phyloP scores from a whole-genome alignment of 2,329 filamentous ascomycete genomes.

The Dactylonectria estremocensis region DNA sequence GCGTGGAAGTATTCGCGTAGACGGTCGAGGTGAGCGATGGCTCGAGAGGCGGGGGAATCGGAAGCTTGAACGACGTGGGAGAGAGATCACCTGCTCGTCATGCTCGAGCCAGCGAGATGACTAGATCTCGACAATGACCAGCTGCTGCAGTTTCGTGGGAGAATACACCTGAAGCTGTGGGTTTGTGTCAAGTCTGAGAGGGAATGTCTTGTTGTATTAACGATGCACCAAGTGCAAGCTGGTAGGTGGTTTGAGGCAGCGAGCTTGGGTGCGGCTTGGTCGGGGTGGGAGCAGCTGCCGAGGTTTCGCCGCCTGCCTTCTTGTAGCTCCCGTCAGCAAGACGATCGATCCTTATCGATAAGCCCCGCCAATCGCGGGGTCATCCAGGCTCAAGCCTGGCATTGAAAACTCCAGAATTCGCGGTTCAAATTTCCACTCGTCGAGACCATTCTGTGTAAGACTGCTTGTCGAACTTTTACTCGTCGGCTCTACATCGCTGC shows the following conservation, averaged over 20 bases:
- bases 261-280: conserved; percentile 33
- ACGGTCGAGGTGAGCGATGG: conserved; percentile 13
- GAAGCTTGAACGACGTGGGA: conserved; percentile 23
- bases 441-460: conserved; percentile 1
- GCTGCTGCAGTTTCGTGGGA: neutral
- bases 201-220: conserved; percentile 4
- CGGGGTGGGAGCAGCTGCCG: conserved; percentile 37
- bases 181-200: neutral
- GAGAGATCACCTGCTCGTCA: conserved; percentile 18
- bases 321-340: conserved; percentile 25
- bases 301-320: conserved; percentile 35
- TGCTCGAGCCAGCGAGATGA: conserved; percentile 3
- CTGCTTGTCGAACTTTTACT: neutral
- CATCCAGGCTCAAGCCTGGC: conserved; percentile 22
- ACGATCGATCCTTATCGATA: conserved; percentile 14
- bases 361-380: conserved; percentile 38
- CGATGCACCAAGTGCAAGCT: neutral
- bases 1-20: conserved; percentile 16
- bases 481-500: neutral
- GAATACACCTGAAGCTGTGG: neutral
- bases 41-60: conserved; percentile 30
- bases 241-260: conserved; percentile 32
- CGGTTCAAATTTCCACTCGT: neutral
- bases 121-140: neutral
- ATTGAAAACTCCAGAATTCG: conserved; percentile 12